phyloP scores from a whole-genome alignment of 257 asterid genomes.

The Penstemon davidsonii region DNA sequence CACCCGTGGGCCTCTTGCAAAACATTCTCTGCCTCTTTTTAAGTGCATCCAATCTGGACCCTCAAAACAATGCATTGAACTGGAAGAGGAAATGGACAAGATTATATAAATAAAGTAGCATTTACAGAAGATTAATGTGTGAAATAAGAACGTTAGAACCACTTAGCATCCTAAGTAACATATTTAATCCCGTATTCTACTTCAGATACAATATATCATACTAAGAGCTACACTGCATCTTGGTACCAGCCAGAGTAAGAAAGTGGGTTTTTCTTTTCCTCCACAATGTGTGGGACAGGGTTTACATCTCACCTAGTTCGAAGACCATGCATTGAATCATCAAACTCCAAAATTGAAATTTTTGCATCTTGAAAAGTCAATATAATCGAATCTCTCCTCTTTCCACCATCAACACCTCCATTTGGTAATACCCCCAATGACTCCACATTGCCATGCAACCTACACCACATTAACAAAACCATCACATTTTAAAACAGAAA shows the following conservation, averaged over 20 bases:
- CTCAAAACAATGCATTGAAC: slow-evolving; percentile 99
- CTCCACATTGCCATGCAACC: slow-evolving; percentile 97
- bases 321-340: slow-evolving; percentile 82
- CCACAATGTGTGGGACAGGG: neutral
- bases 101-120: slow-evolving; percentile 20
- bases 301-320: slow-evolving; percentile 66
- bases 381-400: slow-evolving; percentile 81
- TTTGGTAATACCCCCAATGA: slow-evolving; percentile 69
- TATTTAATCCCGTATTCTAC: neutral
- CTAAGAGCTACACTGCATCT: neutral
- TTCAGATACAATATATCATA: slow-evolving; percentile 7
- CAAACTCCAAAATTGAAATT: slow-evolving; percentile 85
- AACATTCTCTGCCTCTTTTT: slow-evolving; percentile 88
- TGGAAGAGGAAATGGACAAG: slow-evolving; percentile 39
- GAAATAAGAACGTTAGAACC: slow-evolving; percentile 8
- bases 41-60: slow-evolving; percentile 92
- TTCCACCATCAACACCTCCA: slow-evolving; percentile 76
- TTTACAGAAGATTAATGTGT: slow-evolving; percentile 12
- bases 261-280: neutral
- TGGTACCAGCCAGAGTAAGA: neutral
- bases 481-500: neutral
- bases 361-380: slow-evolving; percentile 87
- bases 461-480: slow-evolving; percentile 34
- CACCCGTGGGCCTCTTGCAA: slow-evolving; percentile 78
- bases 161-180: slow-evolving; percentile 15